Percentiles rank a stretch among this genome's conserved stretches.
Evolutionary conservation across 2,329 filamentous ascomycete species (phyloP).

Genomic region (Colletotrichum sp.): DNA sequence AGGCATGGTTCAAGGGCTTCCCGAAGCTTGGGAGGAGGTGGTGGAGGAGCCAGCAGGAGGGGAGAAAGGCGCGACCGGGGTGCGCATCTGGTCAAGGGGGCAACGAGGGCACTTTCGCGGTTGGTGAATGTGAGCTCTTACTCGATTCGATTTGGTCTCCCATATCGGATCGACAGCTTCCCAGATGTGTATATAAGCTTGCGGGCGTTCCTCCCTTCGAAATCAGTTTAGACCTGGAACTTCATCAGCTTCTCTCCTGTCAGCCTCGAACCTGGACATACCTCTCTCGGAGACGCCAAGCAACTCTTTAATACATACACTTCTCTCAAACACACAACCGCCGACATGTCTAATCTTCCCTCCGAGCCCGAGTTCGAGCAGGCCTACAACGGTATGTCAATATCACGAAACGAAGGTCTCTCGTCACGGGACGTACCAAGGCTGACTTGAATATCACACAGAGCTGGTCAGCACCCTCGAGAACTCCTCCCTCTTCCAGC

Average conservation of each 20-base stretch:
- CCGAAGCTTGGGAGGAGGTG: not conserved
- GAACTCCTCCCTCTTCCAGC: constrained; percentile 88
- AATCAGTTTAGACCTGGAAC: not conserved
- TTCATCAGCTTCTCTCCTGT: constrained; percentile 12
- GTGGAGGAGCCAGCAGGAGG: not conserved
- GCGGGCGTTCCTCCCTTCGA: constrained; percentile 6
- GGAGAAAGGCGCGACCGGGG: not conserved
- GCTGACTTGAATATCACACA: constrained; percentile 42
- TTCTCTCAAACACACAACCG: constrained; percentile 24
- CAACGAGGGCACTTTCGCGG: not conserved
- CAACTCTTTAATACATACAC: not conserved
- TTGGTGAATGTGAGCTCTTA: constrained; percentile 11
- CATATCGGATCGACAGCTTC: constrained; percentile 1
- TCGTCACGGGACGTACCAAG: not conserved
- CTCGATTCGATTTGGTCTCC: constrained; percentile 18
- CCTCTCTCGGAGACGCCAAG: not conserved
- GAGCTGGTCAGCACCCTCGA: constrained; percentile 96
- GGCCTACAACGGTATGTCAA: constrained; percentile 83
- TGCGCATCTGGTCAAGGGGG: not conserved
- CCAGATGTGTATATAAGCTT: constrained; percentile 18
- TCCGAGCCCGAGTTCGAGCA: constrained; percentile 98
- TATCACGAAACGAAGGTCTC: not conserved
- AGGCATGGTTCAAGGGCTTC: not conserved
- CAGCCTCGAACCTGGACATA: not conserved
- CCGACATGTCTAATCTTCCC: constrained; percentile 79